Base-by-base conservation (phyloP, 768 basidiomycete species). In the Paxillus involutus region DNA sequence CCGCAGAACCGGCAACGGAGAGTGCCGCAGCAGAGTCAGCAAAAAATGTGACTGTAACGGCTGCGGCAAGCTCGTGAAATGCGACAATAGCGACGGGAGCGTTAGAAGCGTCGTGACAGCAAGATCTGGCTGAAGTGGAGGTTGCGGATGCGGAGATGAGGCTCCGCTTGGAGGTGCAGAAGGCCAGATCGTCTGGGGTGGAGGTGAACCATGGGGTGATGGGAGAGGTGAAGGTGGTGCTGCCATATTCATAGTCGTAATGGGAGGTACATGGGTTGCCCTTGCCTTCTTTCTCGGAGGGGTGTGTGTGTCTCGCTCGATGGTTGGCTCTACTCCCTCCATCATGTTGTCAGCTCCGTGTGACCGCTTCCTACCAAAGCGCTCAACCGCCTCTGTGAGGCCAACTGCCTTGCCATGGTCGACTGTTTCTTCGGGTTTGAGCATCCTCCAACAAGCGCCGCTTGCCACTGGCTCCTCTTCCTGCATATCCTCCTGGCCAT, bases 1-100 rank as follows among this genome's bases (percentile, higher is more conserved):
- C 48, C 96, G 89, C 26, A 99, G 80, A 36, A 98, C 96, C 4
- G 93, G 87, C 17, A 96, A 82, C 3, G 94, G 87, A 5, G 94
- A 93, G 63, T 95, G 92, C 55, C 94, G 88, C 32, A 99, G 77
- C 53, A 98, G 84, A 24, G 93, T 93, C 62, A 98, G 85, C 51
- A 98, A 83, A 63, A 97, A 85, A 70, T 98, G 94, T 5, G 94
- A 94, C 73, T 98, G 96, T 12, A 98, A 75, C 8, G 84, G 79
- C 10, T 88, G 78, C 1, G 95, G 93, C 24, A 98, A 79, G 50
- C 71, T 77, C 29, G 84, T 84, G 73, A 94, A 98, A 59, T 94
- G 89, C 7, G 80, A 71, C 13, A 97, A 80, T 36, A 99, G 77
- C 2, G 85, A 79, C 1, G 95, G 94, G 0, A 99, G 81, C 0